Conservation (phyloP, 345 rosid genomes). For the Aurinia saxatilis region DNA sequence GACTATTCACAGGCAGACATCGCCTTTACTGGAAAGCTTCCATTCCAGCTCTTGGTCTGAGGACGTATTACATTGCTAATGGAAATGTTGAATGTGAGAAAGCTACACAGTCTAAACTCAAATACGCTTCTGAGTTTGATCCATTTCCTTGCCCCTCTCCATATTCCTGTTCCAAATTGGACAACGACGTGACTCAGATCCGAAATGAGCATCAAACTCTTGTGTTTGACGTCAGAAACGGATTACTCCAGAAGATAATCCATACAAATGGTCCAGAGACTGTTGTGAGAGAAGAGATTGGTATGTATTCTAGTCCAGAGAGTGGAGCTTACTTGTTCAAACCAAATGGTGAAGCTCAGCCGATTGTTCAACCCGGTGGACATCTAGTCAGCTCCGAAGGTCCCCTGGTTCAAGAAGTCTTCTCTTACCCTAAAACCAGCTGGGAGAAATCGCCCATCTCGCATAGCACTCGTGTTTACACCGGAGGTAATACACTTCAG, state of each 20-base stretch:
- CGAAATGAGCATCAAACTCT: conserved; percentile 64
- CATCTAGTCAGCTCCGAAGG: conserved; percentile 64
- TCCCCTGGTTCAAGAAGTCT: conserved; percentile 70
- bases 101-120: conserved; percentile 60
- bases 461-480: conserved; percentile 68
- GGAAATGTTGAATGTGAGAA: conserved; percentile 79
- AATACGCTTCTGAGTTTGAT: conserved; percentile 39
- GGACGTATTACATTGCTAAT: conserved; percentile 73
- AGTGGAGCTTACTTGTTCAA: conserved; percentile 94
- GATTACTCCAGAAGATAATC: conserved; percentile 59
- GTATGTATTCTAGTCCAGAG: conserved; percentile 61
- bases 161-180: conserved; percentile 67
- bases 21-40: conserved; percentile 89
- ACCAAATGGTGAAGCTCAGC: conserved; percentile 70
- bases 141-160: conserved; percentile 65
- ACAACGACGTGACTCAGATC: conserved; percentile 50
- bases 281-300: conserved; percentile 64
- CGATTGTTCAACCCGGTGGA: conserved; percentile 58
- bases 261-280: conserved; percentile 40
- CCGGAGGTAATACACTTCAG: conserved; percentile 51
- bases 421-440: conserved; percentile 68
- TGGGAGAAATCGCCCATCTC: conserved; percentile 72
- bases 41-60: conserved; percentile 83
- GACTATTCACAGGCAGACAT: conserved; percentile 73
- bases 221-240: conserved; percentile 53